Conservation (phyloP, 1,139 yeast species). For the Ogataea hybrid region DNA sequence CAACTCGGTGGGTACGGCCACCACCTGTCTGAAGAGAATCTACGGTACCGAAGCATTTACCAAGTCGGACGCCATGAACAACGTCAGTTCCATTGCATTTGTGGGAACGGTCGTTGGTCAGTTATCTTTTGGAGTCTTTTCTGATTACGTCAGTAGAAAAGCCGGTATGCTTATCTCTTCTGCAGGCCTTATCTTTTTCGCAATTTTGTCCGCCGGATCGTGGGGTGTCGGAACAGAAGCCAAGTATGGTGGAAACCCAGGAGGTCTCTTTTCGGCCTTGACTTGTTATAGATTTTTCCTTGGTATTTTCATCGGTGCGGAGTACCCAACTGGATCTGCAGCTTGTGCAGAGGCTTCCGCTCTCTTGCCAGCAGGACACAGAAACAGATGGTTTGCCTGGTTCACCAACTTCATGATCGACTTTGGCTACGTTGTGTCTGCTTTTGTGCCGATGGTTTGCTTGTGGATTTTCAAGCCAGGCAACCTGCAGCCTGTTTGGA, state of each 20-base stretch:
- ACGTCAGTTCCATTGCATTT: slow-evolving; percentile 85
- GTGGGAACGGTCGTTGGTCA: slow-evolving; percentile 93
- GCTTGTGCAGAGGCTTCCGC: slow-evolving; percentile 93
- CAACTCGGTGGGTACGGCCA: slow-evolving; percentile 75
- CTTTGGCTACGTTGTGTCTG: slow-evolving; percentile 75
- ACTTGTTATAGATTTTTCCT: slow-evolving; percentile 82
- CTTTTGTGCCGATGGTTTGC: slow-evolving; percentile 84
- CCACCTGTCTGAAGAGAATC: slow-evolving; percentile 60
- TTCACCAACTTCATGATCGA: slow-evolving; percentile 91
- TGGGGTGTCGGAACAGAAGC: slow-evolving; percentile 66
- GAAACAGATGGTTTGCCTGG: slow-evolving; percentile 88
- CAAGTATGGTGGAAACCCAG: slow-evolving; percentile 41
- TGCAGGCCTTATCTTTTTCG: slow-evolving; percentile 65
- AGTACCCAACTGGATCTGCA: slow-evolving; percentile 90
- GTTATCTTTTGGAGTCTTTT: slow-evolving; percentile 70
- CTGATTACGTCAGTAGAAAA: slow-evolving; percentile 79
- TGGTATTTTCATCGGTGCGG: slow-evolving; percentile 85
- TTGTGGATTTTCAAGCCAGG: slow-evolving; percentile 75
- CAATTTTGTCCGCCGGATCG: slow-evolving; percentile 76
- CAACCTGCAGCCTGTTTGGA: slow-evolving; percentile 84
- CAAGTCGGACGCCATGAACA: slow-evolving; percentile 64
- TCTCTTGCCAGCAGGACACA: slow-evolving; percentile 69
- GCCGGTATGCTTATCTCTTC: slow-evolving; percentile 79
- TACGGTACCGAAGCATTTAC: slow-evolving; percentile 60
- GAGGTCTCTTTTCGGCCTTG: slow-evolving; percentile 77